phyloP scores from a whole-genome alignment of 2,329 filamentous ascomycete genomes.

The Monosporascus sp. region DNA sequence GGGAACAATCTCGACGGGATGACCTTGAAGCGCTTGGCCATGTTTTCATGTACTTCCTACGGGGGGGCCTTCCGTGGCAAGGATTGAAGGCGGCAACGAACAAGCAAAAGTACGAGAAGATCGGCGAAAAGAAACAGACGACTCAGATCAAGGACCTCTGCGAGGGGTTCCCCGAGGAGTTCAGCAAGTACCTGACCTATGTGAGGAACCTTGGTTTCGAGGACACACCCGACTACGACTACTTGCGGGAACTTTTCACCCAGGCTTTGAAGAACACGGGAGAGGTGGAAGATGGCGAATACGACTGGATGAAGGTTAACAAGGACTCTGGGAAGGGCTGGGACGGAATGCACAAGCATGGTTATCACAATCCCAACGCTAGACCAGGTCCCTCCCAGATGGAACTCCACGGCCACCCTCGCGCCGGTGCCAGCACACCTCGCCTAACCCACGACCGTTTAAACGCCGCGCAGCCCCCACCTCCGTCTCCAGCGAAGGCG shows the following conservation, averaged over 20 bases:
- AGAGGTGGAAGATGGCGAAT: conserved; percentile 95
- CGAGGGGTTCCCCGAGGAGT: conserved; percentile 93
- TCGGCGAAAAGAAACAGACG: conserved; percentile 99
- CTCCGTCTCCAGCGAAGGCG: conserved; percentile 78
- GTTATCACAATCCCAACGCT: conserved; percentile 70
- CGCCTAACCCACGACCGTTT: conserved; percentile 79
- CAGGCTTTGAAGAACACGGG: conserved; percentile 91
- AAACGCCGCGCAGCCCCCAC: conserved; percentile 89
- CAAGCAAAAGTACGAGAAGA: conserved; percentile 99
- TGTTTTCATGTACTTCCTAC: conserved; percentile 70
- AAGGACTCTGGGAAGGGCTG: conserved; percentile 78
- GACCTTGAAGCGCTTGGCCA: conserved; percentile 84
- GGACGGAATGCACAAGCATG: conserved; percentile 71
- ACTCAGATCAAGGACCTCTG: conserved; percentile 95
- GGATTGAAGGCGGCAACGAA: conserved; percentile 68
- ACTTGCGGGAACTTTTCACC: conserved; percentile 92
- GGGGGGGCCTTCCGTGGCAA: conserved; percentile 68
- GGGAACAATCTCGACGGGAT: conserved; percentile 92
- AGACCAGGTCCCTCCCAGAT: conserved; percentile 77
- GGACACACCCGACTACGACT: conserved; percentile 97
- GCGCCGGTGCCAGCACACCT: conserved; percentile 59
- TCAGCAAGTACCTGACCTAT: conserved; percentile 95
- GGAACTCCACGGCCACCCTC: conserved; percentile 72
- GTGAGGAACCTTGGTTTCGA: conserved; percentile 97
- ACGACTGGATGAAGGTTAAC: conserved; percentile 99